Percentiles rank a stretch among this genome's conserved stretches.
phyloP scores from a whole-genome alignment of 1,139 yeast species.

The Sugiyamaella castrensis region DNA sequence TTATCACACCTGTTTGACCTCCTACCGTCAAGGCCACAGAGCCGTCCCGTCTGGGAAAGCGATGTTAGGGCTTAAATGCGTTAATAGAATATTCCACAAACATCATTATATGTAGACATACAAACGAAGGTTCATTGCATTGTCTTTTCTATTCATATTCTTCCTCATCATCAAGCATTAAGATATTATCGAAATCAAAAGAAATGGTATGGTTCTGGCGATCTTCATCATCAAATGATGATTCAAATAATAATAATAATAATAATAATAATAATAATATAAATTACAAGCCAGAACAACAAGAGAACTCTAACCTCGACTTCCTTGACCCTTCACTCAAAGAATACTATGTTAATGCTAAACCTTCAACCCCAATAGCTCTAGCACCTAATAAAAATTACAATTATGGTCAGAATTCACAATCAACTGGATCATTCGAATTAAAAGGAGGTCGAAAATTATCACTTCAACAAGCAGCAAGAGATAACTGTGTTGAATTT shows the following conservation, averaged over 20 bases:
- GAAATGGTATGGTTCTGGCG: conserved; percentile 14
- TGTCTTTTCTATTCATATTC: too few relatives aligned
- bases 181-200: neutral
- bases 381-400: conserved; percentile 19
- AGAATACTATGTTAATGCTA: conserved; percentile 21
- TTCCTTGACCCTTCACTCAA: conserved; percentile 21
- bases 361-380: conserved; percentile 26
- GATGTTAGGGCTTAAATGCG: too few relatives aligned
- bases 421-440: neutral
- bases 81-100: too few relatives aligned
- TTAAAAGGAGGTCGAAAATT: conserved; percentile 6
- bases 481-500: conserved; percentile 36
- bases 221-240: neutral
- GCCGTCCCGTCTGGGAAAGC: too few relatives aligned
- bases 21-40: too few relatives aligned
- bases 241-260: conserved; percentile 1
- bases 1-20: too few relatives aligned
- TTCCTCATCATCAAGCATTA: too few relatives aligned
- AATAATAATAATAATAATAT: too few relatives aligned
- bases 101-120: neutral
- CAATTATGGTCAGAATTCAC: neutral
- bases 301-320: neutral
- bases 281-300: conserved; percentile 3
- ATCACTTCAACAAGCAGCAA: conserved; percentile 28
- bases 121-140: neutral